phyloP scores from a whole-genome alignment of 176 grass and related monocot species.

The Oryza officinalis region DNA sequence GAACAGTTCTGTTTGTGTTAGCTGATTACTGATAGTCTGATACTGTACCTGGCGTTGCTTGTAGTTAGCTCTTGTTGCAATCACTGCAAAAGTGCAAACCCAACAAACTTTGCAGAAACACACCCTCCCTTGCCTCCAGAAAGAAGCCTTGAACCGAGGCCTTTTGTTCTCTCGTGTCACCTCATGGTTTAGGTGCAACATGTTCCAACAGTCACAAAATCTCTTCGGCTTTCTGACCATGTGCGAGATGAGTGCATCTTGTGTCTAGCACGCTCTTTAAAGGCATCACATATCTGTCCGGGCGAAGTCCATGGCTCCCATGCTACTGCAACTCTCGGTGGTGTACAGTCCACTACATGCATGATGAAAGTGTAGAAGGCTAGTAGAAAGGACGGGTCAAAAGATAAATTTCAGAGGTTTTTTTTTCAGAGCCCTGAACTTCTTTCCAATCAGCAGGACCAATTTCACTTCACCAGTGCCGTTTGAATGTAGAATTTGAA shows the following conservation, averaged over 20 bases:
- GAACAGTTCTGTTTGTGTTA: neutral
- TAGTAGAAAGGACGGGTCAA: neutral
- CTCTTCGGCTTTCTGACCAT: neutral
- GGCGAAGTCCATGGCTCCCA: neutral
- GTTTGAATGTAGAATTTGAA: neutral
- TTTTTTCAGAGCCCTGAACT: too few species aligned
- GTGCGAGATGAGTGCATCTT: neutral
- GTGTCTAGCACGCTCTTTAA: neutral
- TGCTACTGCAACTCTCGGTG: neutral
- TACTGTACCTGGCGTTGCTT: neutral
- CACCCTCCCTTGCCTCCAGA: neutral
- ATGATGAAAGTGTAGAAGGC: neutral
- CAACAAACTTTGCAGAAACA: neutral
- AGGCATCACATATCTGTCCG: constrained; percentile 1
- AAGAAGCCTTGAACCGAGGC: neutral
- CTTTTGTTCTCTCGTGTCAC: neutral
- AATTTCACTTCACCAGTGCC: neutral
- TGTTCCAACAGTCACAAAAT: neutral
- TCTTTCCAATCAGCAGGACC: too few species aligned
- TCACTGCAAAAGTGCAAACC: neutral
- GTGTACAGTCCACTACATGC: neutral
- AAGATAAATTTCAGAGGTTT: neutral
- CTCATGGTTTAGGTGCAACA: constrained; percentile 17
- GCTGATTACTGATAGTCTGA: neutral
- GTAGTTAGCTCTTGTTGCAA: neutral